A percentile compares a stretch with the other conserved stretches of the same genome.
Conservation (phyloP, 371 early-diverging fungal species). For the Saksenaea oblongispora region DNA sequence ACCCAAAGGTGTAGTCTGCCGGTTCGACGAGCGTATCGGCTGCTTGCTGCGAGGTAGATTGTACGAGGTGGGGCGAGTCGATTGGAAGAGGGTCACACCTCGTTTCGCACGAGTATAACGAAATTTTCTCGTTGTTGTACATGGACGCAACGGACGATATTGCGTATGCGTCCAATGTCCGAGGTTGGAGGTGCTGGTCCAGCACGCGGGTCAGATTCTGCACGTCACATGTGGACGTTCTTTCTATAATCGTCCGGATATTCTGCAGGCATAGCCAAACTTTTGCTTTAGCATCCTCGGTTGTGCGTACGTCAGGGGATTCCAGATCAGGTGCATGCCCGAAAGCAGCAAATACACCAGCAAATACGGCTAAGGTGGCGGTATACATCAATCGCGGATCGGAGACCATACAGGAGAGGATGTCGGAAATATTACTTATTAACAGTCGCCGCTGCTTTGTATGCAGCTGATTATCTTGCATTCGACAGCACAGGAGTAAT, state of each 20-base stretch:
- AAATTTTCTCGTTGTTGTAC: conserved; percentile 7
- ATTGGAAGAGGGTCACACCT: no score
- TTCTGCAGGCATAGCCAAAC: conserved; percentile 39
- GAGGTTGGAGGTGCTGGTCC: no score
- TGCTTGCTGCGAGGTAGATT: no score
- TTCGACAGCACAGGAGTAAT: conserved; percentile 42
- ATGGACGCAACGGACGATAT: conserved; percentile 35
- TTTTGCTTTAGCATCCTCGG: conserved; percentile 33
- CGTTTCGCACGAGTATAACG: no score
- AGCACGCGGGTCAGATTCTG: background rate
- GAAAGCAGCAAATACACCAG: conserved; percentile 48
- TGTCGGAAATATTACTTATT: conserved; percentile 43
- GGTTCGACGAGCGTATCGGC: conserved; percentile 28
- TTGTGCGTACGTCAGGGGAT: conserved; percentile 26
- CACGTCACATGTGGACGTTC: conserved; percentile 28
- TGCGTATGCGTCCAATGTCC: background rate
- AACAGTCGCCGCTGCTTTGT: conserved; percentile 33
- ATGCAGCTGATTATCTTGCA: conserved; percentile 37
- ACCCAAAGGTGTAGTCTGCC: conserved; percentile 52
- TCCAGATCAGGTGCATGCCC: conserved; percentile 45
- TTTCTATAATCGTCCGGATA: conserved; percentile 29
- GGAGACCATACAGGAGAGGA: conserved; percentile 36
- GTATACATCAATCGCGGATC: conserved; percentile 37
- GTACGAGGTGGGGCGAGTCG: no score
- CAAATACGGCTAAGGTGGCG: conserved; percentile 34